Evolutionary conservation across 352 stramenopile species (phyloP).

Genomic region (Phytopythium sindhum): DNA sequence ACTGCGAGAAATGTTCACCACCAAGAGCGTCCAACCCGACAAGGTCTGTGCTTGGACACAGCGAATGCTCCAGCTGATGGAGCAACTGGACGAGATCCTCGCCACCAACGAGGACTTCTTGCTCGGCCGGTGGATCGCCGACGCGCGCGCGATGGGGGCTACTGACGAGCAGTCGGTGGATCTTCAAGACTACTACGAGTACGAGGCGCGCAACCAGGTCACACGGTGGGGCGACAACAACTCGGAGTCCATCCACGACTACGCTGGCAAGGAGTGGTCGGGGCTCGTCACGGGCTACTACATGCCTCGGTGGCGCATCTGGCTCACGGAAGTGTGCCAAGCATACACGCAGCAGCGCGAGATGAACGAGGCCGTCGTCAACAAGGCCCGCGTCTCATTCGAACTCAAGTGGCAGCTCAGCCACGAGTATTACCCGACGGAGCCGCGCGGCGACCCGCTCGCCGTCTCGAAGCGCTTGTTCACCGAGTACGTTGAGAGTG

Average conservation of each 20-base stretch:
- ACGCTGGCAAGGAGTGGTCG: conserved; percentile 75
- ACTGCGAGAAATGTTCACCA: conserved; percentile 46
- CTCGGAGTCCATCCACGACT: conserved; percentile 66
- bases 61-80: conserved; percentile 46
- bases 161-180: conserved; percentile 13
- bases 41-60: conserved; percentile 38
- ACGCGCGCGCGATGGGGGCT: conserved; percentile 44
- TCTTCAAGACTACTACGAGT: conserved; percentile 67
- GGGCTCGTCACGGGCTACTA: conserved; percentile 71
- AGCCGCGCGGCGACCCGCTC: conserved; percentile 39
- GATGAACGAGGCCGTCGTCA: conserved; percentile 45
- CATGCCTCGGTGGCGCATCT: conserved; percentile 65
- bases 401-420: conserved; percentile 77
- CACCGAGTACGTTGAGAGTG: conserved; percentile 36
- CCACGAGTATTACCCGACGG: conserved; percentile 47
- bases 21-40: conserved; percentile 23
- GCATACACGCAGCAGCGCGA: conserved; percentile 55
- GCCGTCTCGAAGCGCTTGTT: conserved; percentile 53
- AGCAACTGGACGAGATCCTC: conserved; percentile 59
- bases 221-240: conserved; percentile 81
- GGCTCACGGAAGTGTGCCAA: conserved; percentile 65
- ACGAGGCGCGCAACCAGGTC: conserved; percentile 80
- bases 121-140: conserved; percentile 64
- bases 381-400: conserved; percentile 48
- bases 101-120: conserved; percentile 65